These are phyloP conservation scores for Phellopilus nigrolimitatus DNA, from an alignment of 1,284 basidiomycete species.

Conservation along the genomic window DNA sequence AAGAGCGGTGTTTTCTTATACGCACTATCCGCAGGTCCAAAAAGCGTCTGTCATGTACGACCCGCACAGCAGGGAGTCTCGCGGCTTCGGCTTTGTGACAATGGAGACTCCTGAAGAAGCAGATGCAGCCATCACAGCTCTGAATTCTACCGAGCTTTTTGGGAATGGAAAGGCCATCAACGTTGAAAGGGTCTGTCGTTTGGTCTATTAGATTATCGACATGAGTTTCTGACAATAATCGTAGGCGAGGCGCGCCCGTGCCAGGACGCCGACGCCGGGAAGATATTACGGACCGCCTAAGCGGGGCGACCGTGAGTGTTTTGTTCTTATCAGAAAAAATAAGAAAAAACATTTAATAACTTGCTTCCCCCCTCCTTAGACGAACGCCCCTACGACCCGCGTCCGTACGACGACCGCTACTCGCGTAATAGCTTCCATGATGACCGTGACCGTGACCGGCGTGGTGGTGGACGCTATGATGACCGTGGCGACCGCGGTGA, in stretches of 20 bases:
- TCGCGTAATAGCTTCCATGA: conserved; percentile 45
- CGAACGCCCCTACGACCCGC: conserved; percentile 75
- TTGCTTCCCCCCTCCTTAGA: conserved; percentile 36
- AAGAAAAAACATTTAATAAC: no score
- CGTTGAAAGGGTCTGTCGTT: conserved; percentile 72
- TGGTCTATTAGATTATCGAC: conserved; percentile 5
- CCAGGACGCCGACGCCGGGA: conserved; percentile 92
- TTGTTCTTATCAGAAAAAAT: not conserved
- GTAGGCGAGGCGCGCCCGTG: conserved; percentile 89
- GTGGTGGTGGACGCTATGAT: conserved; percentile 41
- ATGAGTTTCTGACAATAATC: conserved; percentile 16
- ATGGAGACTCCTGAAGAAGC: conserved; percentile 88
- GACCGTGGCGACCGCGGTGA: conserved; percentile 38
- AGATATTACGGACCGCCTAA: conserved; percentile 92
- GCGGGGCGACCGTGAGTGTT: conserved; percentile 52
- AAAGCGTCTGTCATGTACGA: conserved; percentile 96
- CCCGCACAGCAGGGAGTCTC: conserved; percentile 92
- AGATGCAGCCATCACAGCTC: conserved; percentile 79
- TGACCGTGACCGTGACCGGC: conserved; percentile 28
- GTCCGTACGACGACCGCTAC: conserved; percentile 78
- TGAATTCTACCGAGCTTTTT: conserved; percentile 80
- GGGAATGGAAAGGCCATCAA: conserved; percentile 83
- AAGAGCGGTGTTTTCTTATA: not conserved
- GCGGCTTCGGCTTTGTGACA: conserved; percentile 97
- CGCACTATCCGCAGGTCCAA: conserved; percentile 59